phyloP scores from a whole-genome alignment of 768 basidiomycete species.

The Mycena venus region DNA sequence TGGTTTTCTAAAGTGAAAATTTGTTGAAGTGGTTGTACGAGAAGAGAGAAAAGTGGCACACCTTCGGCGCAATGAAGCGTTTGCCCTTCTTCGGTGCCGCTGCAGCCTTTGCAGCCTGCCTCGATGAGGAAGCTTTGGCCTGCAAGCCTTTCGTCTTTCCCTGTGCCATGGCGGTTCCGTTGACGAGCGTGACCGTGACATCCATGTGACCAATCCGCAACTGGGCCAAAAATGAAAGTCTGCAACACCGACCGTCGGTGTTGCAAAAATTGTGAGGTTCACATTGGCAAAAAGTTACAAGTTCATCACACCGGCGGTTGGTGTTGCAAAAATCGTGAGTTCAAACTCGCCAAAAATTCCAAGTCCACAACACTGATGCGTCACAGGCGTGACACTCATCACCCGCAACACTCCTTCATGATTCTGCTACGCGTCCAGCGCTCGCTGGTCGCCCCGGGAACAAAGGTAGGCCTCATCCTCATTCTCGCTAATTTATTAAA shows the following conservation, averaged over 20 bases:
- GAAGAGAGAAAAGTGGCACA: not conserved
- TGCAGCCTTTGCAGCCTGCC: conserved; percentile 76
- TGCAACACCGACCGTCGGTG: too few relatives aligned
- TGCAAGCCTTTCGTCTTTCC: conserved; percentile 87
- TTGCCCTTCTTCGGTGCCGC: conserved; percentile 85
- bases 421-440: conserved; percentile 68
- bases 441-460: conserved; percentile 55
- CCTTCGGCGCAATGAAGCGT: conserved; percentile 82
- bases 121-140: conserved; percentile 64
- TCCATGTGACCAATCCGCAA: too few relatives aligned
- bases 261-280: too few relatives aligned
- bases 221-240: too few relatives aligned
- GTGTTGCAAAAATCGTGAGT: too few relatives aligned
- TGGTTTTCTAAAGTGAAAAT: conserved; percentile 59
- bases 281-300: too few relatives aligned
- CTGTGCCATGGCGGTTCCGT: conserved; percentile 74
- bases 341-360: too few relatives aligned
- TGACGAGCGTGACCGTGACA: not conserved
- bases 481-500: not conserved
- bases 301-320: too few relatives aligned
- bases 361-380: too few relatives aligned
- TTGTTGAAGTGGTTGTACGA: not conserved
- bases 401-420: conserved; percentile 34
- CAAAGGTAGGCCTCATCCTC: conserved; percentile 50
- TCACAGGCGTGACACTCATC: not conserved